A percentile compares a stretch with the other conserved stretches of the same genome.
These are phyloP conservation scores for Thraustochytrium sp. DNA, from an alignment of 352 stramenopile species.

Conservation along the genomic window DNA sequence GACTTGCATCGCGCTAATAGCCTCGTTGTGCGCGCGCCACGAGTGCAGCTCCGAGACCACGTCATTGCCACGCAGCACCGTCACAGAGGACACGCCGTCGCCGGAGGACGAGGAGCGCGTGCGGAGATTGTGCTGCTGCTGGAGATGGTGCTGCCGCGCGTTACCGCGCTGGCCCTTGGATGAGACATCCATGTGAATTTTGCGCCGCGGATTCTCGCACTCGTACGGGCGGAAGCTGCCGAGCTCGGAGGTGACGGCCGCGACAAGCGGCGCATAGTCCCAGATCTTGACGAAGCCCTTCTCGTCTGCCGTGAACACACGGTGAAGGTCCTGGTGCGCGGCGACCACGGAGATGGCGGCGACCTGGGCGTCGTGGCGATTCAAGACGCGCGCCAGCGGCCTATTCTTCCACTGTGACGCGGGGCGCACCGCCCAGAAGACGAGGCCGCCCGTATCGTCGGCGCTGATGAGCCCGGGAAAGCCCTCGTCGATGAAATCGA, in stretches of 20 bases:
- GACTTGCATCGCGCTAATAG: slow-evolving; percentile 68
- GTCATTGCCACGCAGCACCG: slow-evolving; percentile 53
- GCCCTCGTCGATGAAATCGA: slow-evolving; percentile 67
- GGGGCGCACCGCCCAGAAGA: slow-evolving; percentile 67
- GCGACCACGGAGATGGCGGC: slow-evolving; percentile 44
- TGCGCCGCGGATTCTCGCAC: slow-evolving; percentile 65
- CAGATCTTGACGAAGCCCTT: slow-evolving; percentile 66
- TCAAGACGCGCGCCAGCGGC: slow-evolving; percentile 47
- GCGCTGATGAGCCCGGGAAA: slow-evolving; percentile 61
- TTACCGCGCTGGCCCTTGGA: neutral
- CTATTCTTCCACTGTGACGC: slow-evolving; percentile 64
- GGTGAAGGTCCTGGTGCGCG: slow-evolving; percentile 47
- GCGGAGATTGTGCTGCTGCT: neutral
- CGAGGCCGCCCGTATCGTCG: slow-evolving; percentile 65
- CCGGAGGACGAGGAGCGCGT: neutral
- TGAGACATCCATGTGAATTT: slow-evolving; percentile 63
- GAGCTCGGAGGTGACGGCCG: slow-evolving; percentile 44
- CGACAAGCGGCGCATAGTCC: slow-evolving; percentile 63
- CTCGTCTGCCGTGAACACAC: slow-evolving; percentile 67
- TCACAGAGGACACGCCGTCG: slow-evolving; percentile 23
- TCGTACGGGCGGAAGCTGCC: slow-evolving; percentile 53
- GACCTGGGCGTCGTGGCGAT: slow-evolving; percentile 42
- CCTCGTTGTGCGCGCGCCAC: slow-evolving; percentile 66
- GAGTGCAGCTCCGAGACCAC: slow-evolving; percentile 53
- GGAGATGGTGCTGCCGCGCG: neutral